A percentile compares a stretch with the other conserved stretches of the same genome.
phyloP scores from a whole-genome alignment of 2,329 filamentous ascomycete species.

The Neospermospora avenae region DNA sequence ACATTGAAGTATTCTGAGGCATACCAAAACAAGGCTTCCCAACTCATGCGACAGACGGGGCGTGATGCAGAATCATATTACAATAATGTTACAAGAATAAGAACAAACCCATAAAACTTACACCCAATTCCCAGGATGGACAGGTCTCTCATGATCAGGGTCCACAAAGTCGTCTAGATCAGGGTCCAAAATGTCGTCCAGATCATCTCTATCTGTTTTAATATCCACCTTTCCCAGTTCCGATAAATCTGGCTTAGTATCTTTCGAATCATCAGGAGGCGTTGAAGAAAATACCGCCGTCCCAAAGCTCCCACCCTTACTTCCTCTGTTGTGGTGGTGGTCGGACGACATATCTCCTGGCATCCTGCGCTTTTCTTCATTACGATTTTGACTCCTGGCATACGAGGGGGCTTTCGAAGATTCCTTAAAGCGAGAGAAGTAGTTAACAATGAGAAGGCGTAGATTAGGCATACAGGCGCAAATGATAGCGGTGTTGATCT shows the following conservation, averaged over 20 bases:
- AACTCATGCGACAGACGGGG: too few relatives aligned
- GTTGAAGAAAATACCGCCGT: not conserved
- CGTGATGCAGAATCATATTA: too few relatives aligned
- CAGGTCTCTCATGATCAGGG: not conserved
- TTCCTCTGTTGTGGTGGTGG: not conserved
- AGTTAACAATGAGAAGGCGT: constrained; percentile 21
- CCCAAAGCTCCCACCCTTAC: not conserved
- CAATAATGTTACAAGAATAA: not conserved
- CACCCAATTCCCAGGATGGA: not conserved
- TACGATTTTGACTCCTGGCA: not conserved
- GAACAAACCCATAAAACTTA: not conserved
- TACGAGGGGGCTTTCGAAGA: constrained; percentile 3
- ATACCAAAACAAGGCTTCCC: too few relatives aligned
- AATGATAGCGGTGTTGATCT: constrained; percentile 29
- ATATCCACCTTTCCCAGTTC: not conserved
- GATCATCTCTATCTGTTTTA: not conserved
- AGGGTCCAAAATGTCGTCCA: not conserved
- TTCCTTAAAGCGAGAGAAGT: constrained; percentile 24
- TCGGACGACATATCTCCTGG: not conserved
- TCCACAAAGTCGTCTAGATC: not conserved
- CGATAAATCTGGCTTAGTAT: not conserved
- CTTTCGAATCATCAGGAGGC: not conserved
- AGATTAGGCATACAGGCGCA: constrained; percentile 30
- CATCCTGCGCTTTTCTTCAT: not conserved
- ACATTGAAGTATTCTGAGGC: too few relatives aligned